These are phyloP conservation scores for Aethionema arabicum DNA, from an alignment of 345 rosid genomes.

Conservation along the genomic window DNA sequence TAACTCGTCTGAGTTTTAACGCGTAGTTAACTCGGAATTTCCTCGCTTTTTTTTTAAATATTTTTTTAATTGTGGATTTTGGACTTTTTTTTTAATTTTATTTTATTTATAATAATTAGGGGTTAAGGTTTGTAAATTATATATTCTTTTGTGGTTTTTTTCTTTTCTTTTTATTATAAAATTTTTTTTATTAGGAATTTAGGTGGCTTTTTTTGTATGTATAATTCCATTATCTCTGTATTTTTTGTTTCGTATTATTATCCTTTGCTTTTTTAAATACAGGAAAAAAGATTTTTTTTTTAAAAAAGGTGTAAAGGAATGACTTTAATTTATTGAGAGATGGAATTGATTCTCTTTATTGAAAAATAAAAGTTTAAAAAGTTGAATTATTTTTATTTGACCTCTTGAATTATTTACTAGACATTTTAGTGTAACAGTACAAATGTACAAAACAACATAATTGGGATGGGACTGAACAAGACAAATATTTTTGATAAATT, in stretches of 20 bases:
- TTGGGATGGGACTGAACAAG: too few species aligned
- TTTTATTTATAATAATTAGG: neutral
- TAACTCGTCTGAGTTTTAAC: constrained; percentile 56
- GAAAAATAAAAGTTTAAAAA: neutral
- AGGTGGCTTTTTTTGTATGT: constrained; percentile 17
- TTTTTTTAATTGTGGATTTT: constrained; percentile 23
- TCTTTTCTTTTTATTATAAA: too few species aligned
- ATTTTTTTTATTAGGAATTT: constrained; percentile 24
- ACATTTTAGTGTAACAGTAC: too few species aligned
- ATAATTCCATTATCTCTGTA: constrained; percentile 12
- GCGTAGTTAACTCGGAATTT: constrained; percentile 12
- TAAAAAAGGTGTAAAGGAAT: constrained; percentile 22
- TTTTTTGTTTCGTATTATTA: neutral
- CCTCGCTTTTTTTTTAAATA: neutral
- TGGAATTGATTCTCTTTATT: constrained; percentile 34
- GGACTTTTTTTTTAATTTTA: neutral
- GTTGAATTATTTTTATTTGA: constrained; percentile 1
- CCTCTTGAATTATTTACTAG: constrained; percentile 5
- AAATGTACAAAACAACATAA: too few species aligned
- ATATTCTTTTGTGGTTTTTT: constrained; percentile 15
- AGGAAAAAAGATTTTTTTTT: constrained; percentile 20
- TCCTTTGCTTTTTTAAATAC: constrained; percentile 18
- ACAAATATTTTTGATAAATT: too few species aligned
- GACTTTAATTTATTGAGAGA: constrained; percentile 15
- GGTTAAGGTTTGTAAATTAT: constrained; percentile 27